Conservation (phyloP, 495 filamentous ascomycete genomes). For the Physcia stellaris region DNA sequence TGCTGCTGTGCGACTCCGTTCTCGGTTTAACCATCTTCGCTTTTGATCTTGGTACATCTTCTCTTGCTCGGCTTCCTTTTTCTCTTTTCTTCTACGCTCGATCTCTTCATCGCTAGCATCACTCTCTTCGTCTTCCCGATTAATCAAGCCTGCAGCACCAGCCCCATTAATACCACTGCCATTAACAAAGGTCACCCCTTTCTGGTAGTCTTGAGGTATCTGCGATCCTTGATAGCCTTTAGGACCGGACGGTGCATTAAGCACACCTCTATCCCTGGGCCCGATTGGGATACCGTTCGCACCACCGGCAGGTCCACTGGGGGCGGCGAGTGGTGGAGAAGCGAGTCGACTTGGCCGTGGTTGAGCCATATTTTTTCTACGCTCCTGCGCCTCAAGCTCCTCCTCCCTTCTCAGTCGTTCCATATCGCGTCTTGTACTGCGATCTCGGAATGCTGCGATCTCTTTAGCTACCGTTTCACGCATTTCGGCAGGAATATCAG, state of each 20-base stretch:
- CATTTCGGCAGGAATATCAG: constrained; percentile 93
- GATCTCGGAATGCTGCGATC: constrained; percentile 84
- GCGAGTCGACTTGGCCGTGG: constrained; percentile 51
- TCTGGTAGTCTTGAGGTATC: constrained; percentile 65
- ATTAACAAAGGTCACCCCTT: constrained; percentile 78
- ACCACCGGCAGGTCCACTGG: constrained; percentile 55
- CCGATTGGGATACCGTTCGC: constrained; percentile 79
- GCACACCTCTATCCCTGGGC: constrained; percentile 54
- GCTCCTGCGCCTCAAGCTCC: constrained; percentile 79
- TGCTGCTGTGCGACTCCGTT: constrained; percentile 68
- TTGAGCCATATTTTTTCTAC: constrained; percentile 52
- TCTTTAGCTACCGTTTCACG: constrained; percentile 92
- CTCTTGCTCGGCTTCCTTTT: constrained; percentile 60
- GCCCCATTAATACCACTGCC: constrained; percentile 56
- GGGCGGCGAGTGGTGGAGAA: constrained; percentile 53
- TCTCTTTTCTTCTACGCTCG: constrained; percentile 54
- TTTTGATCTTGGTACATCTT: constrained; percentile 78
- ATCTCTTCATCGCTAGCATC: constrained; percentile 81
- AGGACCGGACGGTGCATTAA: constrained; percentile 71
- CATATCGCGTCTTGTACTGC: constrained; percentile 74
- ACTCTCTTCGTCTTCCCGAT: constrained; percentile 75
- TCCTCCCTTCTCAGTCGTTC: constrained; percentile 80
- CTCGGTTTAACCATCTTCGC: constrained; percentile 78
- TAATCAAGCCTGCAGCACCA: constrained; percentile 30
- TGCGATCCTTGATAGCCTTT: constrained; percentile 54